Base-by-base conservation (phyloP, 176 grass and related monocot species). In the Hyparrhenia diplandra region DNA sequence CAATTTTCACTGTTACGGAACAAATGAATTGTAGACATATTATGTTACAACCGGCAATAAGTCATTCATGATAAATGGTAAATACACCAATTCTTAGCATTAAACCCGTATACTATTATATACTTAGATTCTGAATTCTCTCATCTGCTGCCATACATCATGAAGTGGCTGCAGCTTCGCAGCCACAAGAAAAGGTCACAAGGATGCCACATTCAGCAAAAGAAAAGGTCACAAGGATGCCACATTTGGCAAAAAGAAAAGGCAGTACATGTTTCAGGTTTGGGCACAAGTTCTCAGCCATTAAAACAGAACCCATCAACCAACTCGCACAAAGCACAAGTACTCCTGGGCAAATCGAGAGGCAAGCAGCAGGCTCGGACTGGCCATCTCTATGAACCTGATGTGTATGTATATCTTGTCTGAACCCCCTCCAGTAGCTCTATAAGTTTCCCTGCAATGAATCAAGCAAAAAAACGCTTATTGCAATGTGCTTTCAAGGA, bases 371-470 rank as follows among this genome's bases (percentile, higher is more conserved):
- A 73, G 58, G 5, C 35, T 59, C 16, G n/a, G 40, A 34, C 36
- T 70, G 18, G 30, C 60, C 25, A 81, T 65, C 46, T 70, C 87
- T 87, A 99, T 79, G 96, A 99, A 66, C 88, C 92, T 70, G 96
- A 92, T 69, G 90, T 95, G 65, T 99, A 99, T 0, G 96, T 99
- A 36, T 99, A 99, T 25, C 92, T 77, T 72, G 96, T 91, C 80
- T 99, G 96, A 83, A 84, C 89, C 31, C 92, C 96, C 76, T 88
- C 93, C 64, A 99, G 39, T 77, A 99, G 87, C 79, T 95, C 96
- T n/a, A 91, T 14, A 47, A 99, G 72, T 87, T 99, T 95, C 80
- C 86, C 92, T 99, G 87, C 40, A 71, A 49, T 16, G 43, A 71
- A 73, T 67, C 59, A 49, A 73, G 47, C 12, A 67, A 27, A 45